Percentiles rank a stretch among this genome's conserved stretches.
These are phyloP conservation scores for Coccomyxa subellipsoidea DNA, from an alignment of 163 green algal genomes.

Conservation along the genomic window DNA sequence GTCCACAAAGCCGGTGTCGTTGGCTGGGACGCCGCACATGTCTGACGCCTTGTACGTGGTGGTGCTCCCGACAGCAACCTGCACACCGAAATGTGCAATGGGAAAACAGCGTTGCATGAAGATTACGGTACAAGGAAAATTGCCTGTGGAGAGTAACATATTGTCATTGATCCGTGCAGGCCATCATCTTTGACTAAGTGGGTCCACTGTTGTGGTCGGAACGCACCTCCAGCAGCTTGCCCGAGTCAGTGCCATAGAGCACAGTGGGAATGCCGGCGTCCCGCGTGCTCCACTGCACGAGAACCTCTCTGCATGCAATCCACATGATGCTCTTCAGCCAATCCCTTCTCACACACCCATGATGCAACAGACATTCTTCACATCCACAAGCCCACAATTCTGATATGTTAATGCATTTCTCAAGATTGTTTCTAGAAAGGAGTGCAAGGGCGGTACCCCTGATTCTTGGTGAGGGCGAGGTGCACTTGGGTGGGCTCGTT, in stretches of 20 bases:
- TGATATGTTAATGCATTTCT: too few species aligned
- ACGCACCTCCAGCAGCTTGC: neutral
- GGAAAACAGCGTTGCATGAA: too few species aligned
- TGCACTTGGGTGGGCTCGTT: constrained; percentile 7
- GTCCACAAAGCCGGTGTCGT: constrained; percentile 24
- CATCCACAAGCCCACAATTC: too few species aligned
- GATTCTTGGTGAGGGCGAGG: neutral
- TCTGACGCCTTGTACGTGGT: constrained; percentile 24
- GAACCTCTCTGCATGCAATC: neutral
- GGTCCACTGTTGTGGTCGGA: neutral
- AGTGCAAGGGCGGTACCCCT: neutral
- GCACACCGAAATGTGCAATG: too few species aligned
- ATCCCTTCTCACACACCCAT: too few species aligned
- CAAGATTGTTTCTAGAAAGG: neutral
- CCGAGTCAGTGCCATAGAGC: constrained; percentile 22
- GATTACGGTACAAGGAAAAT: too few species aligned
- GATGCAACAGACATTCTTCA: neutral
- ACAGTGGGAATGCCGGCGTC: constrained; percentile 30
- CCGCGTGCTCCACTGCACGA: constrained; percentile 47
- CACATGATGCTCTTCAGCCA: neutral
- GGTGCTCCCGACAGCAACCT: constrained; percentile 2
- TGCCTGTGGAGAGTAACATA: too few species aligned
- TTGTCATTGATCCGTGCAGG: too few species aligned
- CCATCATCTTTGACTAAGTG: too few species aligned
- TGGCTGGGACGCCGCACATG: constrained; percentile 24